Conservation (phyloP, 805 yeast species). For the Helenozyma baotianmanensis region DNA sequence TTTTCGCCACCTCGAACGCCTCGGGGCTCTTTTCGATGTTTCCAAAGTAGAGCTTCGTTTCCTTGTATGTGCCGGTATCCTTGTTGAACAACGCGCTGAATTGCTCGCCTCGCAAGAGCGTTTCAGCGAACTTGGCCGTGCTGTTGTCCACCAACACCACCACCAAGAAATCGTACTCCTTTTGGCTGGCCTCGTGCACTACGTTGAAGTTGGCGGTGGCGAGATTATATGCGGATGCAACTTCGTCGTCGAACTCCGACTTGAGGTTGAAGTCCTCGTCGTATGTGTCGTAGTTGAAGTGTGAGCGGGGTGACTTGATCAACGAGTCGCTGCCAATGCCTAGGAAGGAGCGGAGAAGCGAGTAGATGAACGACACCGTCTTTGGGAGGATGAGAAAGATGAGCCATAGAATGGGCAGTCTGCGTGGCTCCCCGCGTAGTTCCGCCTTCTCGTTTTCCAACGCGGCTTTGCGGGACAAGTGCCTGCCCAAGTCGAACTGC, state of each 20-base stretch:
- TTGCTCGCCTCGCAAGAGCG: conserved; percentile 10
- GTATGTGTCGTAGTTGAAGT: conserved; percentile 25
- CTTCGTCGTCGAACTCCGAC: not conserved
- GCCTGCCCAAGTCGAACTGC: conserved; percentile 41
- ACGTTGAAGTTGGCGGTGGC: conserved; percentile 23
- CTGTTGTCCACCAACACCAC: conserved; percentile 28
- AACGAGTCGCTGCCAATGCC: conserved; percentile 12
- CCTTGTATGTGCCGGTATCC: conserved; percentile 22
- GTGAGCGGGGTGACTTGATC: conserved; percentile 18
- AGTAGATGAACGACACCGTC: conserved; percentile 39
- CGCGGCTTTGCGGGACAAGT: conserved; percentile 24
- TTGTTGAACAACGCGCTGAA: conserved; percentile 19
- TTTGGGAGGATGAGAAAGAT: conserved; percentile 54
- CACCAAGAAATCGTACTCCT: conserved; percentile 29
- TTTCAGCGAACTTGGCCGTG: conserved; percentile 14
- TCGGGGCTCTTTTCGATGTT: conserved; percentile 33
- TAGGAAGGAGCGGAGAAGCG: conserved; percentile 25
- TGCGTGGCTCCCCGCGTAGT: conserved; percentile 5
- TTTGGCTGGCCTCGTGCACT: conserved; percentile 24
- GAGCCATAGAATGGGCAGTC: conserved; percentile 36
- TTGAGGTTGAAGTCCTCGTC: conserved; percentile 14
- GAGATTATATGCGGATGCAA: conserved; percentile 7
- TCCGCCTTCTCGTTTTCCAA: conserved; percentile 2
- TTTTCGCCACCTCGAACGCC: conserved; percentile 32
- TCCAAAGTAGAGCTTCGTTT: conserved; percentile 24